Evolutionary conservation across 2,329 filamentous ascomycete genomes (phyloP), one percentile per base, ranked within the genome.

Genomic region (Sporothrix inflata): DNA sequence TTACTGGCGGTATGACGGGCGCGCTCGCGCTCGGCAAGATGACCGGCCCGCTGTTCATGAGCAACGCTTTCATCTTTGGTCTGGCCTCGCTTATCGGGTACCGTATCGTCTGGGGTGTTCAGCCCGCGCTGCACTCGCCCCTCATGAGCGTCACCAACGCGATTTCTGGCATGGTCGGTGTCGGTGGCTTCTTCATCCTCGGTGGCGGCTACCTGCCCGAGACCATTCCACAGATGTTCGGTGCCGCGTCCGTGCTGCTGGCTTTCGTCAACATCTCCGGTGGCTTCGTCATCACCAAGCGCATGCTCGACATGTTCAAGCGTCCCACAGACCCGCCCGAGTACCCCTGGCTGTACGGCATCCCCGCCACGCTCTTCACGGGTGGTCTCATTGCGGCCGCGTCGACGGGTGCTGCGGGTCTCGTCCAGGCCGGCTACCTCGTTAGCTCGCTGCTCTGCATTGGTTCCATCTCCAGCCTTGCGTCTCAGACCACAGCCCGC

Each of bases 61-160:
- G 88, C 51, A 97, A 97, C 77, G 89, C 91, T 63, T 95, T 97
- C 78, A 94, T 92, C 0, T 96, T 96, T 80, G 90, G 91, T 19
- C 84, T 97, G 61, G 93, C 94, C 65, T 92, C 93, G 77, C 83
- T 97, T 38, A 94, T 97, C 75, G 94, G 94, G 8, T 97, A 97
- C 78, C 89, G 94, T 66, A 93, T 93, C 6, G 92, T 97, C 30
- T 97, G 94, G 94, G 93, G 93, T 70, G 94, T 97, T 14, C 84
- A 85, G 0, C 94, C 94, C 8, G 93, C 94, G 47, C 85, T 97
- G 5, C 94, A 97, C 80, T 95, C 92, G 1, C 94, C 94, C 1
- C 83, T 97, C 5, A 97, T 97, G 94, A 94, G 92, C 76, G 94
- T 97, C 47, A 97, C 94, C 8, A 97, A 97, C 79, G 94, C 94